These are phyloP conservation scores for Solanum sitiens DNA, from an alignment of 257 asterid genomes.

Conservation along the genomic window DNA sequence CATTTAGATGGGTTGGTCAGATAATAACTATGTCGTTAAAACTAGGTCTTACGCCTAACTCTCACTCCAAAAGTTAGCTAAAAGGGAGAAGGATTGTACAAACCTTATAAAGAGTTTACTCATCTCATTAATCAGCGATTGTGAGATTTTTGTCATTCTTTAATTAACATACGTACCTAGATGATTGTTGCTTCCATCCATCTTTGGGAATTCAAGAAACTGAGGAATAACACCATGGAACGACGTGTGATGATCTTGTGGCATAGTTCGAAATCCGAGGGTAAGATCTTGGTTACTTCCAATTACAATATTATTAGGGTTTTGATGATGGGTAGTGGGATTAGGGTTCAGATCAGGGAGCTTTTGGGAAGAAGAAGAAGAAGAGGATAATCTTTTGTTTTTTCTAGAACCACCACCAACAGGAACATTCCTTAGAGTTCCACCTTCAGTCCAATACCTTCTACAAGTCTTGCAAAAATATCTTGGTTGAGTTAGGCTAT, in stretches of 20 bases:
- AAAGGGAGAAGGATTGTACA: no score
- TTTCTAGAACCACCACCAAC: constrained; percentile 74
- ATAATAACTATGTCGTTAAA: neutral
- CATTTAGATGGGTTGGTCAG: neutral
- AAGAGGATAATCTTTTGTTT: constrained; percentile 27
- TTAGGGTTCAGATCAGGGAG: constrained; percentile 36
- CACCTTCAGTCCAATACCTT: constrained; percentile 87
- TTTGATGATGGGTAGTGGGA: constrained; percentile 12
- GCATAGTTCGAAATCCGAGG: constrained; percentile 24
- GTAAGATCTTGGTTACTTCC: constrained; percentile 44
- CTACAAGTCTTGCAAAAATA: constrained; percentile 77
- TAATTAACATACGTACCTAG: neutral
- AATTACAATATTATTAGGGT: constrained; percentile 24
- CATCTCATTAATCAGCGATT: no score
- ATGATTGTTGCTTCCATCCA: constrained; percentile 7
- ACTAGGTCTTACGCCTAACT: no score
- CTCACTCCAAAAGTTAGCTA: no score
- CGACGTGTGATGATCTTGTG: constrained; percentile 3
- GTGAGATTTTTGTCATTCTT: no score
- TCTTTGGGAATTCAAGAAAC: constrained; percentile 39
- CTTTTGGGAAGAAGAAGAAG: constrained; percentile 14
- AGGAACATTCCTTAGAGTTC: constrained; percentile 68
- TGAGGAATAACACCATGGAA: constrained; percentile 16
- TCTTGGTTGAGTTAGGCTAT: constrained; percentile 74
- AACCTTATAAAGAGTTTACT: no score